phyloP scores from a whole-genome alignment of 2,329 filamentous ascomycete species.

The Scortechinia acanthostroma region DNA sequence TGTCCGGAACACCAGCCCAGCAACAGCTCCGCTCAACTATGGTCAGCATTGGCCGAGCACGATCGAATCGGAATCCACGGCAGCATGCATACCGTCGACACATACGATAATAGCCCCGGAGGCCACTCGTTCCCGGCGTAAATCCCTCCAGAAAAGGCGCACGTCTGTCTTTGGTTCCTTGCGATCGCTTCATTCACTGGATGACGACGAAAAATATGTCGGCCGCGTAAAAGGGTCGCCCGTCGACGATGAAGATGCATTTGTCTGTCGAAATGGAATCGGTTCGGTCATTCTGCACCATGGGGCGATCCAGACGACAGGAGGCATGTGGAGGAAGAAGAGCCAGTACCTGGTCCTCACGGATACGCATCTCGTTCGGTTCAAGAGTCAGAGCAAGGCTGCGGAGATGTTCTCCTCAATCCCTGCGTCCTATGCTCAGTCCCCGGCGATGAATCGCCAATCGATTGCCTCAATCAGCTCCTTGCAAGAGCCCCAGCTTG shows the following conservation, averaged over 20 bases:
- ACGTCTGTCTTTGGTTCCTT: constrained; percentile 53
- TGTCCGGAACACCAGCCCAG: constrained; percentile 10
- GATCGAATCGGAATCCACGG: too few relatives aligned
- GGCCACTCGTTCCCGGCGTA: constrained; percentile 19
- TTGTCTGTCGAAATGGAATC: not conserved
- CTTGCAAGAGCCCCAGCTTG: constrained; percentile 50
- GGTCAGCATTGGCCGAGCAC: too few relatives aligned
- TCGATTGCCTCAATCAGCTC: constrained; percentile 51
- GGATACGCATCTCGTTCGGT: constrained; percentile 60
- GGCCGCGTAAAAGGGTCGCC: not conserved
- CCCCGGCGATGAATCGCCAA: constrained; percentile 39
- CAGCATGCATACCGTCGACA: not conserved
- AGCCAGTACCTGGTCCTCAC: constrained; percentile 68
- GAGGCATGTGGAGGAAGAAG: constrained; percentile 65
- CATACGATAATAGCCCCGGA: not conserved
- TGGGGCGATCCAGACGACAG: constrained; percentile 65
- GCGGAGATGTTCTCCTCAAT: constrained; percentile 52
- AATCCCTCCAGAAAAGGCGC: constrained; percentile 30
- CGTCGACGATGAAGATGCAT: not conserved
- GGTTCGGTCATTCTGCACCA: constrained; percentile 45
- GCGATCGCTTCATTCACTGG: constrained; percentile 38
- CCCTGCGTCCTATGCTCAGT: constrained; percentile 26
- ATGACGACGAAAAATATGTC: constrained; percentile 32
- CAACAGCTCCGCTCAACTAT: too few relatives aligned
- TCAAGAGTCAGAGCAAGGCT: constrained; percentile 62